phyloP scores from a whole-genome alignment of 2,329 filamentous ascomycete species.

The Zalaria obscura region DNA sequence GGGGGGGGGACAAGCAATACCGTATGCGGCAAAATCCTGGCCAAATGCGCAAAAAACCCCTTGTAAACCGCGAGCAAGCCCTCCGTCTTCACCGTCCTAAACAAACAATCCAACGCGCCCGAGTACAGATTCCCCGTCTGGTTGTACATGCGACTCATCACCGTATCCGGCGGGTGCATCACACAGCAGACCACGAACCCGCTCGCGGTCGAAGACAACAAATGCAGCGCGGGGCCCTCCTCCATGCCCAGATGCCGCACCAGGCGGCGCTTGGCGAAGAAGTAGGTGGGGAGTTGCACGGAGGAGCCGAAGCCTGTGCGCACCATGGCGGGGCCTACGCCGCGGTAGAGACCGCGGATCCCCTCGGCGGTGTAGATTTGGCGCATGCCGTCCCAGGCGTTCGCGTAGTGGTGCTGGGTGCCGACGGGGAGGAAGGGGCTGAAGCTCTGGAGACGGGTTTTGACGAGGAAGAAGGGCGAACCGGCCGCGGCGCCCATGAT shows the following conservation, averaged over 20 bases:
- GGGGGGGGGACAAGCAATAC: no score
- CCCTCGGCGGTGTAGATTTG: conserved; percentile 72
- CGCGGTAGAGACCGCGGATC: conserved; percentile 69
- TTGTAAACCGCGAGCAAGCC: conserved; percentile 92
- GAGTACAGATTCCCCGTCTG: conserved; percentile 96
- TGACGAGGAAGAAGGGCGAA: conserved; percentile 94
- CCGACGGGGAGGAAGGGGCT: conserved; percentile 87
- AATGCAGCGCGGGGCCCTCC: conserved; percentile 77
- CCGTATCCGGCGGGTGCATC: conserved; percentile 97
- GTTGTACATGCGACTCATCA: conserved; percentile 99
- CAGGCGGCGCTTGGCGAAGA: conserved; percentile 83
- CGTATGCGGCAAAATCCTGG: conserved; percentile 87
- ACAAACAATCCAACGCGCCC: conserved; percentile 81
- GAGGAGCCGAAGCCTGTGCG: conserved; percentile 90
- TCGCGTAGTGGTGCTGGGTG: conserved; percentile 88
- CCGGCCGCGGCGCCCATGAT: conserved; percentile 86
- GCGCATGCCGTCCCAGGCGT: conserved; percentile 67
- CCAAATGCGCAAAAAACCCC: conserved; percentile 88
- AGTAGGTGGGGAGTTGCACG: conserved; percentile 94
- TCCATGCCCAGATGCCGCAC: conserved; percentile 74
- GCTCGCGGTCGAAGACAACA: conserved; percentile 76
- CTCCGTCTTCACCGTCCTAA: conserved; percentile 82
- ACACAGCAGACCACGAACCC: conserved; percentile 95
- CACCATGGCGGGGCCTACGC: conserved; percentile 87
- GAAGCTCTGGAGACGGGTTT: conserved; percentile 88